Evolutionary conservation across 2,329 filamentous ascomycete species (phyloP).

Genomic region (Amauroascus verrucosus): DNA sequence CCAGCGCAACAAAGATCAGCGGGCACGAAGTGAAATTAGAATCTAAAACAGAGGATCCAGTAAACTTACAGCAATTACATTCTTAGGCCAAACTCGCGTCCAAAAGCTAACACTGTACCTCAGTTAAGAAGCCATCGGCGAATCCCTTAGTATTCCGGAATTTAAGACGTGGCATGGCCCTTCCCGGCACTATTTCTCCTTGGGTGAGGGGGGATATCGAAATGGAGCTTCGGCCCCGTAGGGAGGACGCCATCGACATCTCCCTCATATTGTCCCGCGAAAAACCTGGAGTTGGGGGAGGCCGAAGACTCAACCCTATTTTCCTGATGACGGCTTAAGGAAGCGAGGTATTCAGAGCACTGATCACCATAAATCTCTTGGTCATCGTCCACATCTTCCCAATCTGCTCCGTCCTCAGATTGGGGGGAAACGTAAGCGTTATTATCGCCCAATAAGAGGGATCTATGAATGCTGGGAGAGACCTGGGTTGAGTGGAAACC

Average conservation of each 20-base stretch:
- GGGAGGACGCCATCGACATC: constrained; percentile 9
- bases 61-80: background rate
- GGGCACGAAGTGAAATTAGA: no score
- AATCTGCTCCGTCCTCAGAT: background rate
- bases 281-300: background rate
- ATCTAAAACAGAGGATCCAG: background rate
- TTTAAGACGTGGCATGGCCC: background rate
- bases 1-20: background rate
- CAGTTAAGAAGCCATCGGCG: background rate
- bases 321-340: background rate
- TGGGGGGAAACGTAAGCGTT: background rate
- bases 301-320: background rate
- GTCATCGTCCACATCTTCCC: constrained; percentile 9
- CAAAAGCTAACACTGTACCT: background rate
- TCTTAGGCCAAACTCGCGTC: background rate
- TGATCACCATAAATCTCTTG: background rate
- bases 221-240: constrained; percentile 6
- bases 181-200: background rate
- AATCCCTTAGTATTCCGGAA: background rate
- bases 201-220: constrained; percentile 7
- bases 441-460: background rate
- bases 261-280: constrained; percentile 8
- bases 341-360: background rate
- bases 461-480: background rate
- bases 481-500: background rate